phyloP scores from a whole-genome alignment of 106 monocot genomes.

The Alisma plantagoaquatica region DNA sequence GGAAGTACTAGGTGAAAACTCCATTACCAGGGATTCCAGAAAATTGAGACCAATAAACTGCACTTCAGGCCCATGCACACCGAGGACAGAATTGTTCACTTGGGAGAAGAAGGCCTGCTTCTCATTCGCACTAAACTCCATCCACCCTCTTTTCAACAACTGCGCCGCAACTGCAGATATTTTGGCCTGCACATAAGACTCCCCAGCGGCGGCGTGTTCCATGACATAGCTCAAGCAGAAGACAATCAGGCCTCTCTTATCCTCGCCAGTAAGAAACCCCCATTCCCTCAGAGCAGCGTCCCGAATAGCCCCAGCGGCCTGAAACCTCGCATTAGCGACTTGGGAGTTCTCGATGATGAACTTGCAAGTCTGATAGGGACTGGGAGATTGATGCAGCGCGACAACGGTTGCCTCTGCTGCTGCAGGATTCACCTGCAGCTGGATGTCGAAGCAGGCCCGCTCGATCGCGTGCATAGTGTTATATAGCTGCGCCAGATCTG shows the following conservation, averaged over 20 bases:
- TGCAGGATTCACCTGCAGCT: constrained; percentile 62
- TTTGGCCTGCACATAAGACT: constrained; percentile 81
- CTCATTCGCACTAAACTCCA: constrained; percentile 55
- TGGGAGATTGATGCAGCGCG: constrained; percentile 49
- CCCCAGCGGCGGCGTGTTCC: constrained; percentile 50
- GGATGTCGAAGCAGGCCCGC: constrained; percentile 23
- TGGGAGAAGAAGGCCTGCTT: constrained; percentile 62
- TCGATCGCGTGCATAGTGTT: constrained; percentile 22
- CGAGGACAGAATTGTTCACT: constrained; percentile 69
- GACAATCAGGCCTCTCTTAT: constrained; percentile 23
- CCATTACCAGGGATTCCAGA: constrained; percentile 81
- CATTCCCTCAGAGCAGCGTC: constrained; percentile 29
- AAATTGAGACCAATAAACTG: constrained; percentile 70
- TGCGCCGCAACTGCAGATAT: constrained; percentile 83
- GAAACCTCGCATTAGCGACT: constrained; percentile 26
- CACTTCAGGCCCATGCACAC: constrained; percentile 52
- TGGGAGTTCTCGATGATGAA: constrained; percentile 58
- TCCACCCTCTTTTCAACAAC: constrained; percentile 95
- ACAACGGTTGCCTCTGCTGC: constrained; percentile 60
- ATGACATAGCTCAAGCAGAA: constrained; percentile 71
- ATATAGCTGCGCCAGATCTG: constrained; percentile 16
- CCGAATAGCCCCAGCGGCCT: constrained; percentile 25
- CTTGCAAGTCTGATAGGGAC: constrained; percentile 73
- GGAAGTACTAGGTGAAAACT: constrained; percentile 78
- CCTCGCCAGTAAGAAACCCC: constrained; percentile 15